A percentile compares a stretch with the other conserved stretches of the same genome.
Conservation (phyloP, 2,329 filamentous ascomycete species). For the Bipolaris zeicola region DNA sequence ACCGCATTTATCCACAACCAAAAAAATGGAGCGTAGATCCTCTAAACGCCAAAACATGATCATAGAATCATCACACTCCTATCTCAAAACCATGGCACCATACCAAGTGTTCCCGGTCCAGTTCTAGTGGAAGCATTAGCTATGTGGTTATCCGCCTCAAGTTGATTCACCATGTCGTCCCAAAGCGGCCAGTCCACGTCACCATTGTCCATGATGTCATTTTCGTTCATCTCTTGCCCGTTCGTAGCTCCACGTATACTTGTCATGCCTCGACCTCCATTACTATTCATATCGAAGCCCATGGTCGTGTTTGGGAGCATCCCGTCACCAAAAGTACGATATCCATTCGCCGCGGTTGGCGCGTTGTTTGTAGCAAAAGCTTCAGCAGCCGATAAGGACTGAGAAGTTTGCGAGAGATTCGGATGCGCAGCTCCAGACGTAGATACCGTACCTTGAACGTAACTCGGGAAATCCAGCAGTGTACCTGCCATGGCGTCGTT, state of each 20-base stretch:
- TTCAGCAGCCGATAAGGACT: not conserved
- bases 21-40: not conserved
- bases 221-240: conserved; percentile 16
- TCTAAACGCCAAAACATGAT: not conserved
- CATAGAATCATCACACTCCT: not conserved
- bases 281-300: conserved; percentile 18
- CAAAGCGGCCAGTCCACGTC: conserved; percentile 56
- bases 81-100: conserved; percentile 38
- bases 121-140: conserved; percentile 13
- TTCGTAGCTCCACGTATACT: not conserved
- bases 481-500: conserved; percentile 35
- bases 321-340: conserved; percentile 15
- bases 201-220: conserved; percentile 44
- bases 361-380: conserved; percentile 7
- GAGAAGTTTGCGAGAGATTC: not conserved
- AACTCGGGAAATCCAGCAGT: conserved; percentile 7
- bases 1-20: not conserved
- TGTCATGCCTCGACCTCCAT: conserved; percentile 15
- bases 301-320: conserved; percentile 32
- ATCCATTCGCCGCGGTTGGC: conserved; percentile 18
- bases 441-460: not conserved
- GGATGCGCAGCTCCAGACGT: not conserved
- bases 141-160: conserved; percentile 49
- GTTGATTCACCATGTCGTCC: conserved; percentile 56
- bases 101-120: conserved; percentile 27